A percentile compares a stretch with the other conserved stretches of the same genome.
These are phyloP conservation scores for Pichia deserticola DNA, from an alignment of 805 yeast genomes.

Conservation along the genomic window DNA sequence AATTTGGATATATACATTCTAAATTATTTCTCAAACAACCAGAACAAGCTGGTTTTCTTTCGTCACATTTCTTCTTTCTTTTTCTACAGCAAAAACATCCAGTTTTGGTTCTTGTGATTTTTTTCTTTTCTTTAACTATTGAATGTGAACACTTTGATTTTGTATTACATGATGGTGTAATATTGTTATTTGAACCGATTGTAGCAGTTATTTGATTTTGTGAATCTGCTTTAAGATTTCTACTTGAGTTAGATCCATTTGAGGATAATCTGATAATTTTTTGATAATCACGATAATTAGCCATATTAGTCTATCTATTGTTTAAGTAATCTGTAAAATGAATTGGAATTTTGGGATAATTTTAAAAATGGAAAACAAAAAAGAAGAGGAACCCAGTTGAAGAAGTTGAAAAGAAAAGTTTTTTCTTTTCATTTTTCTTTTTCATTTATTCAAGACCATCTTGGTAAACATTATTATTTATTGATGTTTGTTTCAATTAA, in stretches of 20 bases:
- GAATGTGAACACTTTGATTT: background rate
- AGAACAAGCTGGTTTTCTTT: conserved; percentile 28
- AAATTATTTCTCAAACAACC: conserved; percentile 30
- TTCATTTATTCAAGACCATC: background rate
- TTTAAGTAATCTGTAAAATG: background rate
- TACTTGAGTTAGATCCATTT: background rate
- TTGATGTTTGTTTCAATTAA: too few species aligned
- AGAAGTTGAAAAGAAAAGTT: too few species aligned
- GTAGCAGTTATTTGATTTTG: background rate
- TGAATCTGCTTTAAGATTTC: background rate
- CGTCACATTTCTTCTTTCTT: conserved; percentile 34
- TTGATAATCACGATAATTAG: conserved; percentile 29
- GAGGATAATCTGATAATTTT: conserved; percentile 22
- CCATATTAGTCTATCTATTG: conserved; percentile 11
- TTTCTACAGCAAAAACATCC: conserved; percentile 33
- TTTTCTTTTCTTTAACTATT: conserved; percentile 15
- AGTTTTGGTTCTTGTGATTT: conserved; percentile 31
- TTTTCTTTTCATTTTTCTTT: background rate
- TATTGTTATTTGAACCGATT: too few species aligned
- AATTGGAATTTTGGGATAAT: background rate
- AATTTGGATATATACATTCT: conserved; percentile 29
- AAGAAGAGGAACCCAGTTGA: background rate
- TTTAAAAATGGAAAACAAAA: background rate
- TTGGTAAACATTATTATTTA: background rate
- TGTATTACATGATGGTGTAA: background rate